Base-by-base conservation (phyloP, 306 rosid species). In the Castanopsis chinensis region DNA sequence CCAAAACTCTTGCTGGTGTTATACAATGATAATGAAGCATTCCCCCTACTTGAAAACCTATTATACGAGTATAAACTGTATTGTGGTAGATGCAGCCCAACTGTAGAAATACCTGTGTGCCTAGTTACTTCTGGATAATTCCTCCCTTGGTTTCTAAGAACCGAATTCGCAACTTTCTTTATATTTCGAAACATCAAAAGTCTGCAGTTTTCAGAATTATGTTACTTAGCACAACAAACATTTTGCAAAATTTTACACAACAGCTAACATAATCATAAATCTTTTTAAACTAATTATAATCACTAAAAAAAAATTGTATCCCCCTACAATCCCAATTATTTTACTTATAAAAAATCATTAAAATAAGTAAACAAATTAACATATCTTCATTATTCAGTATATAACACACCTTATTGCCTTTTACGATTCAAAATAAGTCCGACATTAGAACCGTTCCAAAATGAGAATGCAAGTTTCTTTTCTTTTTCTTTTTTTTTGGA, bases 171-270 rank as follows among this genome's bases (percentile, higher is more conserved):
- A 80, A 81, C 89, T 75, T 86, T 89, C 73, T 72, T 88, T 82
- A 84, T 80, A 78, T 73, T 58, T 82, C 85, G 81, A 72, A 92
- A 90, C 86, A 93, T 90, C 86, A 91, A 90, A 86, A 76, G 86
- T 83, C 99, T 95, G 94, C 92, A 79, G 61, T 77, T 2, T 41
- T 68, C 76, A 61, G 75, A 85, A 73, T 79, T 43, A 69, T 75
- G 79, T 57, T 43, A 71, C 73, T 65, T 5, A 59, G 56, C 79
- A 64, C 12, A 55, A 83, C 15, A 55, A 43, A 70, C 28, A 73
- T 37, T 74, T 61, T 15, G 33, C 60, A 80, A 19, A 64, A 58
- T 76, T 69, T 76, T 33, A 41, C n/a, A 18, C 65, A 61, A 65
- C 67, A 28, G 13, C 6, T 57, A 74, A 41, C 55, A 28, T 11